Conservation (phyloP, 345 rosid species). For the Populus alba region DNA sequence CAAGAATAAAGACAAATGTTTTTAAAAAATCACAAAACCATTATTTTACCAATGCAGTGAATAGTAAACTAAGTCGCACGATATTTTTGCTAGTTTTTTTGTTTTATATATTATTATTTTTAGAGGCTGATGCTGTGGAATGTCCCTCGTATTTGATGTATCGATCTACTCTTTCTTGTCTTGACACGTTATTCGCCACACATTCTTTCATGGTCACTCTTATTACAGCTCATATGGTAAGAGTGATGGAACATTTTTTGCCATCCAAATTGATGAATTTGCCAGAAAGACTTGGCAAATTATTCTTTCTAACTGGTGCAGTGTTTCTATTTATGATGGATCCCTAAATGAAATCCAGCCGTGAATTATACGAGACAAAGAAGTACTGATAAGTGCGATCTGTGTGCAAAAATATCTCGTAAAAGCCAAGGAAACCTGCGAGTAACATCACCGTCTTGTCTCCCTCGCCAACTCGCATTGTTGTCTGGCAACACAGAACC, state of each 20-base stretch:
- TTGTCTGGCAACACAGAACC: not conserved
- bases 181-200: not conserved
- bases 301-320: too few species aligned
- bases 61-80: too few species aligned
- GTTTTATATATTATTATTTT: too few species aligned
- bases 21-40: too few species aligned
- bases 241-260: not conserved
- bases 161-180: not conserved
- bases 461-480: not conserved
- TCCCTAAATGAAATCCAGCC: not conserved
- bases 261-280: not conserved
- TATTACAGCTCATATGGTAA: not conserved
- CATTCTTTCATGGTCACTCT: not conserved
- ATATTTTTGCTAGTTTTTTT: too few species aligned
- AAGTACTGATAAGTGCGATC: not conserved
- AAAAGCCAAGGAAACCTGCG: not conserved
- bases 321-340: not conserved
- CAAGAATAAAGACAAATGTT: too few species aligned
- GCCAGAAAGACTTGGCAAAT: not conserved
- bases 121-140: too few species aligned
- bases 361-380: not conserved
- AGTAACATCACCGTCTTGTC: not conserved
- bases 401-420: not conserved
- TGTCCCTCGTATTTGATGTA: too few species aligned
- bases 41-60: too few species aligned